These are phyloP conservation scores for Effrenium voratum DNA, from an alignment of 73 alveolate genomes.

Conservation along the genomic window DNA sequence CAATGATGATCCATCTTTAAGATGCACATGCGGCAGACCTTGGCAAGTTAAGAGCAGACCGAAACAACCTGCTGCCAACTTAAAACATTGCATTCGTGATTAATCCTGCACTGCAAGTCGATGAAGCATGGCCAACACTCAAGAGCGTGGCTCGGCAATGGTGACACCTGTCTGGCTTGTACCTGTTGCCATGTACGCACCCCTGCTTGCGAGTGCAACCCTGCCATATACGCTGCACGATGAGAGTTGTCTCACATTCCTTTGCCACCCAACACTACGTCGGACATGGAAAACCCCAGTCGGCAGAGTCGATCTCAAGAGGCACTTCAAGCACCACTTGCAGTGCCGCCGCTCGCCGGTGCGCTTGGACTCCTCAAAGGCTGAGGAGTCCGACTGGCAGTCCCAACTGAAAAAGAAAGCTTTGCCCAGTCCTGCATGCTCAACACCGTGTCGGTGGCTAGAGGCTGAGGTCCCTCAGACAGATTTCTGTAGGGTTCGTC, in stretches of 20 bases:
- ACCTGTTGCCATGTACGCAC: slow-evolving; percentile 11
- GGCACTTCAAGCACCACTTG: slow-evolving; percentile 87
- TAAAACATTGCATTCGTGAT: too few species aligned
- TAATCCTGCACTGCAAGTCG: too few species aligned
- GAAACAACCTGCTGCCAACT: too few species aligned
- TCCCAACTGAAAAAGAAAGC: neutral
- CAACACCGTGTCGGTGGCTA: slow-evolving; percentile 42
- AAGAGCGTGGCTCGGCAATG: slow-evolving; percentile 93
- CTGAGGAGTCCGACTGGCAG: neutral
- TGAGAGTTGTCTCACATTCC: too few species aligned
- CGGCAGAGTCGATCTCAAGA: neutral
- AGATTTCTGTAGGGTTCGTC: neutral
- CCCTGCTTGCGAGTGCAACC: too few species aligned
- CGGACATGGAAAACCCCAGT: neutral
- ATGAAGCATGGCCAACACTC: too few species aligned
- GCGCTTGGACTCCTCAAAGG: slow-evolving; percentile 55
- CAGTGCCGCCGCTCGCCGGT: slow-evolving; percentile 88
- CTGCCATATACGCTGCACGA: too few species aligned
- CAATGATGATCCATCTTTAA: slow-evolving; percentile 97
- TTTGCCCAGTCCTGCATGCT: slow-evolving; percentile 38
- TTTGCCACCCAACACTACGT: too few species aligned
- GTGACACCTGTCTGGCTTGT: slow-evolving; percentile 94
- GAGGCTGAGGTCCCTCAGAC: slow-evolving; percentile 69
- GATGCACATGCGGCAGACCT: slow-evolving; percentile 95
- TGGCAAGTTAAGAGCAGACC: too few species aligned